Evolutionary conservation across 2,329 filamentous ascomycete genomes (phyloP).

Genomic region (Acephala macrosclerotiorum): DNA sequence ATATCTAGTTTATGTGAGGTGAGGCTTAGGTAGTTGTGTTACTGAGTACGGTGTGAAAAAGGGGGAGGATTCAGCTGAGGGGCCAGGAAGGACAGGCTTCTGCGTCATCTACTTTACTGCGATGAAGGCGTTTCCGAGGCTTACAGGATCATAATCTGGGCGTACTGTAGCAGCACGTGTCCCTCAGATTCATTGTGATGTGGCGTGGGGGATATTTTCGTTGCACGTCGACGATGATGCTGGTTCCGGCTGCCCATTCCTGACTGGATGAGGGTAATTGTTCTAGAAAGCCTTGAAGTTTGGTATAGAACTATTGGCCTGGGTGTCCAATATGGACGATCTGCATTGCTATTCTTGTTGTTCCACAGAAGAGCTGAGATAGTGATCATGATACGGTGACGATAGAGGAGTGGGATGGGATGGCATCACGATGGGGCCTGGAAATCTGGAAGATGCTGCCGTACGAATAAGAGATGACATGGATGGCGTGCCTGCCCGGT

Average conservation of each 20-base stretch:
- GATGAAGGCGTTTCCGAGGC: constrained; percentile 7
- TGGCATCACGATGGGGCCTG: constrained; percentile 6
- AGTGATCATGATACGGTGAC: constrained; percentile 4
- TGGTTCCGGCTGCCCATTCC: not conserved
- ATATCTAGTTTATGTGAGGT: constrained; percentile 5
- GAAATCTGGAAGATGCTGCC: not conserved
- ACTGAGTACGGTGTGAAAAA: not conserved
- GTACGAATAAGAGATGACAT: constrained; percentile 5
- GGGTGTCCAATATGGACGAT: not conserved
- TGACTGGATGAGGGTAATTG: not conserved
- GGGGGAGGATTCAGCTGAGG: not conserved
- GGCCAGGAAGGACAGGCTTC: not conserved
- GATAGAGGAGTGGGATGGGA: constrained; percentile 5
- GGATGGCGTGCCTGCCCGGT: constrained; percentile 3
- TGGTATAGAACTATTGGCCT: constrained; percentile 2
- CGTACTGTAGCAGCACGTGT: constrained; percentile 1
- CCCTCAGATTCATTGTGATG: constrained; percentile 4
- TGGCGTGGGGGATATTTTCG: constrained; percentile 1
- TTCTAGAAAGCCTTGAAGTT: not conserved
- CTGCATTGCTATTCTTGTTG: constrained; percentile 3
- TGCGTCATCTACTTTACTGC: not conserved
- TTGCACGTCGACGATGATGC: constrained; percentile 10
- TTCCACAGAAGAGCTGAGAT: constrained; percentile 1
- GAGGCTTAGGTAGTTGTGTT: not conserved
- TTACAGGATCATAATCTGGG: constrained; percentile 7